Conservation (phyloP, 371 early-diverging fungal genomes). For the Mucor circinelloides region DNA sequence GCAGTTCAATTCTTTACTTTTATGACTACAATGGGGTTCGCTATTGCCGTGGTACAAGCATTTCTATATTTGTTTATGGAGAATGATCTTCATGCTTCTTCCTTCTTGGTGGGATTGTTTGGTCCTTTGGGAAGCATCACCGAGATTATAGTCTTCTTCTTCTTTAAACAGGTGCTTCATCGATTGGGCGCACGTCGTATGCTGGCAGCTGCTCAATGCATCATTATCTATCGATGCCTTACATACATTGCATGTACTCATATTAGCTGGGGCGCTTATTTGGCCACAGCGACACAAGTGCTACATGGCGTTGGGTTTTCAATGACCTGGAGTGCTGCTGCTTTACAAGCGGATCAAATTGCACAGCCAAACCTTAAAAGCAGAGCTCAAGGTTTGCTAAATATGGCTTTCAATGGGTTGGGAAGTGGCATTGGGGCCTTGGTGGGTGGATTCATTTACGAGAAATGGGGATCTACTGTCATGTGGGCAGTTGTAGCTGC, state of each 20-base stretch:
- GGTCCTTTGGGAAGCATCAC: slow-evolving; percentile 40
- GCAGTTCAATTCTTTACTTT: slow-evolving; percentile 29
- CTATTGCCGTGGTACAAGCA: slow-evolving; percentile 30
- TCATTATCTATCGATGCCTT: slow-evolving; percentile 28
- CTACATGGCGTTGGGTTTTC: slow-evolving; percentile 37
- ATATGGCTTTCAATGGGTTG: slow-evolving; percentile 37
- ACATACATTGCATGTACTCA: slow-evolving; percentile 26
- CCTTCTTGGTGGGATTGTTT: slow-evolving; percentile 31
- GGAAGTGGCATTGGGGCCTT: slow-evolving; percentile 37
- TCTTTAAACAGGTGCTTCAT: slow-evolving; percentile 32
- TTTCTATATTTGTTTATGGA: slow-evolving; percentile 37
- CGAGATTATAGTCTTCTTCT: slow-evolving; percentile 39
- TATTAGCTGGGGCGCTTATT: slow-evolving; percentile 21
- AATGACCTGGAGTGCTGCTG: slow-evolving; percentile 40
- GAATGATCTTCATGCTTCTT: slow-evolving; percentile 31
- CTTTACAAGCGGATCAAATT: slow-evolving; percentile 36
- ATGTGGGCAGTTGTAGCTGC: slow-evolving; percentile 30
- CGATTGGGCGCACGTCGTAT: slow-evolving; percentile 28
- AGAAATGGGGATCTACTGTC: slow-evolving; percentile 20
- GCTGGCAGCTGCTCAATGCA: slow-evolving; percentile 28
- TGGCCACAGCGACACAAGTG: slow-evolving; percentile 29
- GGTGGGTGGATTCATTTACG: slow-evolving; percentile 31
- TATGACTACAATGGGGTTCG: slow-evolving; percentile 27
- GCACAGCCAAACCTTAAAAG: slow-evolving; percentile 28
- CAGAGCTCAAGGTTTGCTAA: slow-evolving; percentile 38